phyloP scores from a whole-genome alignment of 192 early-diverging fungal species.

The Nowakowskiella sp. region DNA sequence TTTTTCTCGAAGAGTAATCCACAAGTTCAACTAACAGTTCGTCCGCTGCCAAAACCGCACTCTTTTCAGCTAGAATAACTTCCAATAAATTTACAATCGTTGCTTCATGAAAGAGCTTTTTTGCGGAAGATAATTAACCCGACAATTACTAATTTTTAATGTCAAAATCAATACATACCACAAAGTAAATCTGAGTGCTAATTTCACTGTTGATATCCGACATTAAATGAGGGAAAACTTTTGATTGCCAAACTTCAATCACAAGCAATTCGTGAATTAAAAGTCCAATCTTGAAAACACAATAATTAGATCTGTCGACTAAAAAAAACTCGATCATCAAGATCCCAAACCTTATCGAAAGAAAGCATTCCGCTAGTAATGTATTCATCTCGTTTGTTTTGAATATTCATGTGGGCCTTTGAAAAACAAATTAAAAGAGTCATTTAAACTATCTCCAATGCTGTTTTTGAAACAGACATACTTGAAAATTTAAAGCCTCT shows the following conservation, averaged over 20 bases:
- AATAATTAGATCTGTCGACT: background rate
- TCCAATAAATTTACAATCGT: constrained; percentile 45
- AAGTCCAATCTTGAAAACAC: constrained; percentile 14
- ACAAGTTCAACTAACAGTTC: constrained; percentile 28
- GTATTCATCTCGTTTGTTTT: constrained; percentile 32
- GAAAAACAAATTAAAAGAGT: background rate
- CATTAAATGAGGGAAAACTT: constrained; percentile 30
- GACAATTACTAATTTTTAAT: background rate
- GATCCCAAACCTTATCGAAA: constrained; percentile 25
- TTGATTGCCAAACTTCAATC: constrained; percentile 36
- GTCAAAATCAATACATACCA: constrained; percentile 15
- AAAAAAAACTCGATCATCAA: background rate
- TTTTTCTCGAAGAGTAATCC: constrained; percentile 34
- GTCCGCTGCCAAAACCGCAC: constrained; percentile 20
- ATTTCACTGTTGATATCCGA: constrained; percentile 10
- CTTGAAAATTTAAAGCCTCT: constrained; percentile 42
- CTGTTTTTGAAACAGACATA: background rate
- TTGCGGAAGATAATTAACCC: constrained; percentile 2
- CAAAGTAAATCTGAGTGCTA: constrained; percentile 31
- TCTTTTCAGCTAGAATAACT: constrained; percentile 29
- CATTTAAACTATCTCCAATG: background rate
- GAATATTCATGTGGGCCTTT: constrained; percentile 32
- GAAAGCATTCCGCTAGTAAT: constrained; percentile 31
- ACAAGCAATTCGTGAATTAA: constrained; percentile 35
- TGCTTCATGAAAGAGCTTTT: constrained; percentile 44